Evolutionary conservation across 768 basidiomycete genomes (phyloP).

Genomic region (Tubosaeta sp.): DNA sequence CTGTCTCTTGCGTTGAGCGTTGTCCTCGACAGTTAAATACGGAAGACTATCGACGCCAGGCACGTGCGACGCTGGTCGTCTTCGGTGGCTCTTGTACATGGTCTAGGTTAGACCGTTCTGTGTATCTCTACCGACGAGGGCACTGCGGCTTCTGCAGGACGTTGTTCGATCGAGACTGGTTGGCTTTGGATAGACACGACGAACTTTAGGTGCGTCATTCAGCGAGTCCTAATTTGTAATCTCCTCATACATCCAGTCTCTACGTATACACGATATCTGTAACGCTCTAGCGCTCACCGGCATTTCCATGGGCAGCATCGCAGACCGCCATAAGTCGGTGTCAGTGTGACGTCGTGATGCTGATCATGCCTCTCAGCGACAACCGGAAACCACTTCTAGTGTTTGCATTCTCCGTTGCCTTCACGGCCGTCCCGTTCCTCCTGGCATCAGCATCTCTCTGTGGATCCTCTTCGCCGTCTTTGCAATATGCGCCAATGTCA

Average conservation of each 20-base stretch:
- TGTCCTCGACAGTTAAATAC: slow-evolving; percentile 39
- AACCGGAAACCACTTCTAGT: slow-evolving; percentile 73
- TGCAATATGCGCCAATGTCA: slow-evolving; percentile 61
- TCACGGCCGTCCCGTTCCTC: too few relatives aligned
- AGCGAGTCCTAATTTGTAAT: not conserved
- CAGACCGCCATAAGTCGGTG: too few relatives aligned
- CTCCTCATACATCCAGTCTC: slow-evolving; percentile 44
- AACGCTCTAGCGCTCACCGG: slow-evolving; percentile 89
- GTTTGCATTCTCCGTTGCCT: too few relatives aligned
- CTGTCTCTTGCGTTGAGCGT: not conserved
- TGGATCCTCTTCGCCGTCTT: too few relatives aligned
- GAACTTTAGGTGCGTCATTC: slow-evolving; percentile 68
- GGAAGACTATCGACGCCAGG: slow-evolving; percentile 59
- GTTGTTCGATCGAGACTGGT: slow-evolving; percentile 79
- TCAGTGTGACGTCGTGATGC: slow-evolving; percentile 49
- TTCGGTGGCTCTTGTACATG: not conserved
- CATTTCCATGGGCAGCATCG: slow-evolving; percentile 90
- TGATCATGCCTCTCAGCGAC: slow-evolving; percentile 39
- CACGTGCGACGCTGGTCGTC: slow-evolving; percentile 22
- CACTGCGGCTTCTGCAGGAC: slow-evolving; percentile 31
- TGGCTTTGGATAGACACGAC: slow-evolving; percentile 90
- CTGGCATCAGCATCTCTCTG: too few relatives aligned
- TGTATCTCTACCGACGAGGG: slow-evolving; percentile 38
- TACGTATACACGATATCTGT: slow-evolving; percentile 88
- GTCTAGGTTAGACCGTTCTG: slow-evolving; percentile 57